phyloP scores from a whole-genome alignment of 2,329 filamentous ascomycete species.

The Metarhizium guizhouense region DNA sequence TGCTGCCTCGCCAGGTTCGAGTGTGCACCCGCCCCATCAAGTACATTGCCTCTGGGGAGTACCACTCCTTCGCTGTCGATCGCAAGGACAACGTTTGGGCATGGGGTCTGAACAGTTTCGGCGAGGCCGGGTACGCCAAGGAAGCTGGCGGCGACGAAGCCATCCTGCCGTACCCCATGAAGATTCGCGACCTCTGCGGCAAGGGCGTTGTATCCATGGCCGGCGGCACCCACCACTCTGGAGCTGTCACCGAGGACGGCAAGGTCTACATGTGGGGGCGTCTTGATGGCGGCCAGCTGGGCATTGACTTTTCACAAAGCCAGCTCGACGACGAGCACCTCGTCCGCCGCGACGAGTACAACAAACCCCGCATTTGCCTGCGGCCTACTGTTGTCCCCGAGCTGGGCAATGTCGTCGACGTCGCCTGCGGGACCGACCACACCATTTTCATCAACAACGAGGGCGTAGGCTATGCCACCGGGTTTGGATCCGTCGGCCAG shows the following conservation, averaged over 20 bases:
- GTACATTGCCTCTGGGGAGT: constrained; percentile 55
- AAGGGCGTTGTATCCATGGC: constrained; percentile 59
- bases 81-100: constrained; percentile 62
- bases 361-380: constrained; percentile 38
- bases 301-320: constrained; percentile 40
- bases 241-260: constrained; percentile 49
- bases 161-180: constrained; percentile 62
- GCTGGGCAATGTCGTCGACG: constrained; percentile 42
- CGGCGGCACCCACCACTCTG: constrained; percentile 68
- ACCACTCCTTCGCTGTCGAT: constrained; percentile 76
- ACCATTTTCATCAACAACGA: constrained; percentile 61
- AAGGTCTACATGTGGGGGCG: constrained; percentile 53
- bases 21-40: constrained; percentile 49
- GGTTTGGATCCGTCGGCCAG: constrained; percentile 72
- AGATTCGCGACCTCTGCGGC: constrained; percentile 55
- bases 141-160: constrained; percentile 46
- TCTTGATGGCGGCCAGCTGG: constrained; percentile 42
- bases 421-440: constrained; percentile 63
- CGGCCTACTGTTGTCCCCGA: constrained; percentile 17
- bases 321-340: constrained; percentile 35
- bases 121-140: constrained; percentile 60
- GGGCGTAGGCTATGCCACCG: constrained; percentile 70
- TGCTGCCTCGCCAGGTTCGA: constrained; percentile 51
- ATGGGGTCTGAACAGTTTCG: constrained; percentile 85
- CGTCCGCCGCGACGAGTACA: constrained; percentile 53